A percentile compares a stretch with the other conserved stretches of the same genome.
Conservation (phyloP, 23 red algal species). For the Agarophyton chilense region DNA sequence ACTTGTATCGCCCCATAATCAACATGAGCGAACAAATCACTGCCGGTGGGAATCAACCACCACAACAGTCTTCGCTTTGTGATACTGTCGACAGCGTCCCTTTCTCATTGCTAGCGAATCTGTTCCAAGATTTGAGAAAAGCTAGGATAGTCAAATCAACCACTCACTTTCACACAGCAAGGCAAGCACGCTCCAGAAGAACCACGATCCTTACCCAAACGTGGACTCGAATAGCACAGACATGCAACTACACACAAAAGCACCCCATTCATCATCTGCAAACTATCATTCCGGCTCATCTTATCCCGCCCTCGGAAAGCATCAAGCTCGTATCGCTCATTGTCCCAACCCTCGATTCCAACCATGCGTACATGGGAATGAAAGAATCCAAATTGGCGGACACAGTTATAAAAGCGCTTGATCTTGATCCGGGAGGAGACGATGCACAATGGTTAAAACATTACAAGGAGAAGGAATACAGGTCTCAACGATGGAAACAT, state of each 20-base stretch:
- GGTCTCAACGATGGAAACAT: conserved; percentile 34
- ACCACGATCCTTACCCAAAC: conserved; percentile 7
- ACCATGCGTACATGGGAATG: conserved; percentile 53
- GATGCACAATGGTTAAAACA: conserved; percentile 63
- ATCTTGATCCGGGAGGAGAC: conserved; percentile 19
- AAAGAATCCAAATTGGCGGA: conserved; percentile 62
- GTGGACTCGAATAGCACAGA: conserved; percentile 14
- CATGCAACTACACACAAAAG: neutral
- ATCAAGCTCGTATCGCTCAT: conserved; percentile 53
- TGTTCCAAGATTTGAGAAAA: neutral
- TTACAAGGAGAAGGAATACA: conserved; percentile 64
- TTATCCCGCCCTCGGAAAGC: conserved; percentile 46
- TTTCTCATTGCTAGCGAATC: neutral
- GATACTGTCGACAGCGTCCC: neutral
- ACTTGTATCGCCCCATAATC: neutral
- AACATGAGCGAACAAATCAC: neutral
- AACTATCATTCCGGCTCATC: conserved; percentile 1
- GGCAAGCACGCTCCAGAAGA: neutral
- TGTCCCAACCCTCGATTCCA: conserved; percentile 48
- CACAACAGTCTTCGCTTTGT: neutral
- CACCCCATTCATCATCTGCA: neutral
- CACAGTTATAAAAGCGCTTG: conserved; percentile 44
- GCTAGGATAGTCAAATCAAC: neutral
- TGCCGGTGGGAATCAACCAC: neutral
- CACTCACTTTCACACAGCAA: neutral